Conservation (phyloP, 2,329 filamentous ascomycete species). For the Aspergillus eucalypticola region DNA sequence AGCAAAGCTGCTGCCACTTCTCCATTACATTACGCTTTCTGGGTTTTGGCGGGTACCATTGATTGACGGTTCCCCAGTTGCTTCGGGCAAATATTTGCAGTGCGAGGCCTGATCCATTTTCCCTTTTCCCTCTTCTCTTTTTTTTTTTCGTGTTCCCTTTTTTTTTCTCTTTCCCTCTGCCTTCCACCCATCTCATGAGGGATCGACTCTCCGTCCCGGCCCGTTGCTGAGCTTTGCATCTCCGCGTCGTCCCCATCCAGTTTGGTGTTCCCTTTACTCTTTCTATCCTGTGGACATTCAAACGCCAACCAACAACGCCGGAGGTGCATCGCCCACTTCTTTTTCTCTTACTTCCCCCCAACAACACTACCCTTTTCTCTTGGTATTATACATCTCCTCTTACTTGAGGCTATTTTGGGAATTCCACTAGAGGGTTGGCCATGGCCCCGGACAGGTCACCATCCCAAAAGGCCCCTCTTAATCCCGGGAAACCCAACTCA, state of each 20-base stretch:
- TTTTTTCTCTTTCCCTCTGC: constrained; percentile 7
- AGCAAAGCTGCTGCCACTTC: constrained; percentile 15
- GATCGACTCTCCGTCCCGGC: constrained; percentile 27
- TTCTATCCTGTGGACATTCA: constrained; percentile 7
- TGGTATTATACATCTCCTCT: constrained; percentile 1
- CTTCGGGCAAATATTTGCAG: constrained; percentile 7
- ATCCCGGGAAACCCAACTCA: constrained; percentile 30
- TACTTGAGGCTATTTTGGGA: constrained; percentile 17
- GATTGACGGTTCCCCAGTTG: background rate
- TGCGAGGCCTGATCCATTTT: constrained; percentile 10
- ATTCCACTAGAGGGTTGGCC: constrained; percentile 27
- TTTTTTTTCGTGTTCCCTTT: constrained; percentile 15
- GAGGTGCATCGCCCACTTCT: constrained; percentile 19
- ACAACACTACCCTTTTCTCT: background rate
- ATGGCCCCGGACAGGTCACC: constrained; percentile 36
- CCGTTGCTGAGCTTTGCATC: constrained; percentile 28
- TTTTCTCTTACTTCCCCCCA: background rate
- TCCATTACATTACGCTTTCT: background rate
- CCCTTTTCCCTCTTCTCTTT: constrained; percentile 19
- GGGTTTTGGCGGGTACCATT: constrained; percentile 1
- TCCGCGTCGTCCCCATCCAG: constrained; percentile 19
- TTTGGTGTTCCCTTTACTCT: constrained; percentile 22
- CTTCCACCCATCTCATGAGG: constrained; percentile 24
- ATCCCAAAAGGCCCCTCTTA: constrained; percentile 24
- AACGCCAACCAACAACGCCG: constrained; percentile 14